Conservation (phyloP, 192 early-diverging fungal species). For the Umbelopsis sp. region DNA sequence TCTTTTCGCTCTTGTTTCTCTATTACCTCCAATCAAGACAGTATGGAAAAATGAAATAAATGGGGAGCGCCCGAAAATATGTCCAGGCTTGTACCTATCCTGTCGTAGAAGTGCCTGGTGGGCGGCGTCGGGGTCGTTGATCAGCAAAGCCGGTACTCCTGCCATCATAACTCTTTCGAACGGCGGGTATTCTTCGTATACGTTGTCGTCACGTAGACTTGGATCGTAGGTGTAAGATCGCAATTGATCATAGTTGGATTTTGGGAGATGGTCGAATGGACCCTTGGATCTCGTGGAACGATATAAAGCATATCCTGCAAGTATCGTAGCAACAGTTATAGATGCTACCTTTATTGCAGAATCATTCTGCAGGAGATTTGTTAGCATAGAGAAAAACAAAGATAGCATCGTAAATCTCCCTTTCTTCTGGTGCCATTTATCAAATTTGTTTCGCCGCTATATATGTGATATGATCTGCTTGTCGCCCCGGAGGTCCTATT, state of each 20-base stretch:
- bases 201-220: background rate
- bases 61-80: background rate
- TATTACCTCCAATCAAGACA: background rate
- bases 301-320: background rate
- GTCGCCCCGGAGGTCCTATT: no score
- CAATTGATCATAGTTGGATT: background rate
- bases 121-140: background rate
- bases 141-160: background rate
- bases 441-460: no score
- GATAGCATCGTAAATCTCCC: no score
- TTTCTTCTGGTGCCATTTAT: no score
- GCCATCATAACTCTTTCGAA: background rate
- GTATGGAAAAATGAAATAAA: background rate
- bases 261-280: background rate
- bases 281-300: no score
- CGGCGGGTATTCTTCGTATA: background rate
- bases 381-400: no score
- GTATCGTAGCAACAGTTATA: background rate
- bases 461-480: no score
- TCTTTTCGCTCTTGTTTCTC: no score
- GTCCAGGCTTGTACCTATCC: background rate
- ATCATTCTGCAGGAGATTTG: no score
- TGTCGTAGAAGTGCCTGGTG: conserved; percentile 2
- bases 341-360: no score
- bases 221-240: background rate